A percentile compares a stretch with the other conserved stretches of the same genome.
Evolutionary conservation across 495 filamentous ascomycete genomes (phyloP).

Genomic region (Neurospora sp.): DNA sequence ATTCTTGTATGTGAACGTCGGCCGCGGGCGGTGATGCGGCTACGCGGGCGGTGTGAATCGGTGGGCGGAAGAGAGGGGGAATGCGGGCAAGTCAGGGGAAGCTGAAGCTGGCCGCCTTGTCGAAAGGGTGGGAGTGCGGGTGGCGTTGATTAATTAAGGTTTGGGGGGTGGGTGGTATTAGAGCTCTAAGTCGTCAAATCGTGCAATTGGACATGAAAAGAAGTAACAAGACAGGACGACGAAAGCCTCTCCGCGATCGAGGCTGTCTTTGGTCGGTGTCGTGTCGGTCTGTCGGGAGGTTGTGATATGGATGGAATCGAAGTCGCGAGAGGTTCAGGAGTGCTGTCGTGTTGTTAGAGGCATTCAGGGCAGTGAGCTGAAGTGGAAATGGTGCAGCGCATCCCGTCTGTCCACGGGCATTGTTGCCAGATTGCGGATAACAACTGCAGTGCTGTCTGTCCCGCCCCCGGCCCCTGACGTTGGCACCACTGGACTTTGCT

Average conservation of each 20-base stretch:
- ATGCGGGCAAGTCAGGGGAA: background rate
- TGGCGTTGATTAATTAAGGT: background rate
- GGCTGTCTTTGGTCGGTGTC: background rate
- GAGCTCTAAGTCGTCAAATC: background rate
- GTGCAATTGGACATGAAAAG: slow-evolving; percentile 9
- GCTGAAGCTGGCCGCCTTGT: slow-evolving; percentile 1
- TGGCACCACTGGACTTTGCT: background rate
- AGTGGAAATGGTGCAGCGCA: slow-evolving; percentile 8
- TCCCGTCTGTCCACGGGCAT: background rate
- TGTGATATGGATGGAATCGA: background rate
- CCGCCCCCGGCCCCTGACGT: background rate
- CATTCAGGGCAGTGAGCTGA: slow-evolving; percentile 5
- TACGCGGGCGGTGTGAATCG: background rate
- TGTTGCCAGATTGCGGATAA: slow-evolving; percentile 26
- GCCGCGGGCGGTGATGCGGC: background rate
- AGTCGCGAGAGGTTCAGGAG: background rate
- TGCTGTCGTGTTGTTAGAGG: slow-evolving; percentile 9
- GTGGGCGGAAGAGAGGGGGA: background rate
- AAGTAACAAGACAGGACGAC: slow-evolving; percentile 5
- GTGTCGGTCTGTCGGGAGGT: background rate
- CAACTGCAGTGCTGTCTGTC: background rate
- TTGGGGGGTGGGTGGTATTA: background rate
- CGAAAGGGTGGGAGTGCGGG: background rate
- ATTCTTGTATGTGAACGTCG: background rate
- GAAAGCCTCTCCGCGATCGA: slow-evolving; percentile 10